Evolutionary conservation across 73 alveolate genomes (phyloP), one percentile per base, ranked within the genome.

Genomic region (Paramecium sonneborni): DNA sequence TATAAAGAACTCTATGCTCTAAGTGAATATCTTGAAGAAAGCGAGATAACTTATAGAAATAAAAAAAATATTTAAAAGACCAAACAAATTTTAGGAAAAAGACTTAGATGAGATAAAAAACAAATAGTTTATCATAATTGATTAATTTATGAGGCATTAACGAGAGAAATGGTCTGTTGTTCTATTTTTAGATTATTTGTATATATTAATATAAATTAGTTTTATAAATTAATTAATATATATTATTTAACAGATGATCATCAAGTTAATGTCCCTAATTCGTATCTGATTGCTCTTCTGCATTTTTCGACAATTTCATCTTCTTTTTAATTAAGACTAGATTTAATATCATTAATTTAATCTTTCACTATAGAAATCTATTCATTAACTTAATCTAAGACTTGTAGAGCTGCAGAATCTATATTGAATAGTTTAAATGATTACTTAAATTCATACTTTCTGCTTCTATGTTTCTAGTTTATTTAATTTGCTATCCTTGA

Each of bases 371-470:
- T 58, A 9, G 52, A 72, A 18, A 86, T 18, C 67, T 86, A 62
- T 20, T 86, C 93, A 67, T 86, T 86, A 10, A 86, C 85, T 15
- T 86, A 26, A 35, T 86, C 93, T 39, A 86, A 41, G 10, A 86
- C 88, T 67, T 86, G 46, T 43, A 23, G 70, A 23, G 93, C 52
- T 34, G 93, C 93, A 14, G 87, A 62, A 86, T 86, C 93, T 86
- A 34, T 1, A 1, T 34, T 35, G 6, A 2, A 6, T 6, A 12
- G 32, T 1, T 28, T 57, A 4, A 37, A 34, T 30, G 1, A 56
- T 0, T 86, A 86, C 93, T 86, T 86, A 38, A 32, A 86, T 86
- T 86, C 58, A 86, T 62, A 20, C 39, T 86, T 26, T 86, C 93
- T 18, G 55, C 24, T 26, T 86, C 93, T n/a, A 85, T 85, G 14